A percentile compares a stretch with the other conserved stretches of the same genome.
Conservation (phyloP, 441 rosid species). For the Iberis amara region DNA sequence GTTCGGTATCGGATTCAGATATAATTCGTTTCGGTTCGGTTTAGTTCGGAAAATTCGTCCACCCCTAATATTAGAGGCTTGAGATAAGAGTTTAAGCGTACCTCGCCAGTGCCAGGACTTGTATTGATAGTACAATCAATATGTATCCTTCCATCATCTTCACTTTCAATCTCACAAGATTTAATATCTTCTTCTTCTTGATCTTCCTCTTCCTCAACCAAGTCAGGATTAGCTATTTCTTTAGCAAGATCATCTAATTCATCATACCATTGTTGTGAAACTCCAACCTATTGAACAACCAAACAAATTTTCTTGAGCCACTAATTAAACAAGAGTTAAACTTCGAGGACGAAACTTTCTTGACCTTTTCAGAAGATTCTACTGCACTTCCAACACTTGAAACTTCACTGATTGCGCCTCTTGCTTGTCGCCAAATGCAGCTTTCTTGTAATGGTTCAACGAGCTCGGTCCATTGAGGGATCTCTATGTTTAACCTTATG, state of each 20-base stretch:
- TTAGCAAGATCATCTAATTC: constrained; percentile 78
- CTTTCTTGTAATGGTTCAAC: constrained; percentile 76
- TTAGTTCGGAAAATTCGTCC: too few species aligned
- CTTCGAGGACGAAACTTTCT: constrained; percentile 9
- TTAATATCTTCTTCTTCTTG: constrained; percentile 18
- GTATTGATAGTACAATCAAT: constrained; percentile 60
- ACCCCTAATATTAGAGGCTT: not conserved
- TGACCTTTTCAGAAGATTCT: constrained; percentile 65
- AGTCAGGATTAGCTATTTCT: constrained; percentile 43
- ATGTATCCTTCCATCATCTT: constrained; percentile 42
- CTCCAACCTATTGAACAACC: constrained; percentile 52
- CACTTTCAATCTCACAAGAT: constrained; percentile 31
- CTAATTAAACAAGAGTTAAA: constrained; percentile 10
- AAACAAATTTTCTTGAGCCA: constrained; percentile 27
- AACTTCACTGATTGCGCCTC: constrained; percentile 66
- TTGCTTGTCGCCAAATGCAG: constrained; percentile 79
- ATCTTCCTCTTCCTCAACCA: constrained; percentile 39
- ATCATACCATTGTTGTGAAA: constrained; percentile 84
- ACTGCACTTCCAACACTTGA: constrained; percentile 33
- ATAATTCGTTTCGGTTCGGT: too few species aligned
- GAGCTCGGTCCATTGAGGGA: constrained; percentile 62
- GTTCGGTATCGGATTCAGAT: not conserved
- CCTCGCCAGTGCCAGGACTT: constrained; percentile 92
- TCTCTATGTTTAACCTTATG: constrained; percentile 53
- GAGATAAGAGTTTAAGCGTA: constrained; percentile 27